Evolutionary conservation across 2,329 filamentous ascomycete species (phyloP), one percentile per base, ranked within the genome.

Genomic region (Dactylellina sp.): DNA sequence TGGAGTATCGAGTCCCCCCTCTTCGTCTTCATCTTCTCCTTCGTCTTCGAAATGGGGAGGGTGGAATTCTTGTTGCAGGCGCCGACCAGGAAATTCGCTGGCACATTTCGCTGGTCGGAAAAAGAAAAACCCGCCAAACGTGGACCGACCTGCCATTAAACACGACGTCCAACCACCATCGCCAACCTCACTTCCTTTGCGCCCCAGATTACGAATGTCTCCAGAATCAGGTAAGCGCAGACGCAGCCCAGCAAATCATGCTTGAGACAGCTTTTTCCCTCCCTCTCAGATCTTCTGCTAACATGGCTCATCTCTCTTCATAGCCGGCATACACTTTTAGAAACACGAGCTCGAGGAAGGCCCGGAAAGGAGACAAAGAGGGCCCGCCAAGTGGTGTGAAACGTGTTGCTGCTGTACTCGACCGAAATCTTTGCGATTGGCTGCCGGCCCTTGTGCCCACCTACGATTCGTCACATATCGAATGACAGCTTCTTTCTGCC

Each of bases 321-420:
- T 7, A 37, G n/a, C 14, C 39, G 32, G 9, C 28, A 32, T 42
- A 42, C 32, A 32, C 39, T 39, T 42, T 57, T 57, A 57, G 49
- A 37, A 53, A 37, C 49, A 53, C 49, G 28, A 35, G 7, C 53
- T 18, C 18, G 52, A 56, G 52, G 32, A 42, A 35, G 20, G 40
- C 2, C 7, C 16, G 7, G 14, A 39, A 55, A 22, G 50, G 32
- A 39, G 50, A 32, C 25, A 28, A 35, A 52, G 39, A 46, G n/a
- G n/a, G 62, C 50, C 60, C 47, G 70, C 70, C 61, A 74, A 66
- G 70, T 44, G 16, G 70, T 63, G 59, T 72, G 66, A 72, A 64
- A 72, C 66, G 61, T 74, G 70, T 66, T 42, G 56, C 39, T 49
- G 63, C 63, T 57, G 49, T 53, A 62, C 70, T 66, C 55, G 61